Evolutionary conservation across 331 rosid species (phyloP).

Genomic region (Acacia pycnantha): DNA sequence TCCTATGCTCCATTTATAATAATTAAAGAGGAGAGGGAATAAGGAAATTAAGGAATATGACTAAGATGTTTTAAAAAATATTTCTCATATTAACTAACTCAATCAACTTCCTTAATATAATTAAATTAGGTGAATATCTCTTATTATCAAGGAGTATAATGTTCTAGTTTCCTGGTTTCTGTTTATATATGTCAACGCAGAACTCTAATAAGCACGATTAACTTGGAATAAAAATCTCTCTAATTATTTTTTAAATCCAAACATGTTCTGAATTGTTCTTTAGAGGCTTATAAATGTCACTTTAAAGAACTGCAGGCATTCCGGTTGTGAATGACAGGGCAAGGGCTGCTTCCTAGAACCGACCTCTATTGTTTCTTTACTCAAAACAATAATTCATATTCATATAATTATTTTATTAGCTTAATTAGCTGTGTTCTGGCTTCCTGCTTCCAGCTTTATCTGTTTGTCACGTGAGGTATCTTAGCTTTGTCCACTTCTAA

Average conservation of each 20-base stretch:
- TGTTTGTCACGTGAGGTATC: slow-evolving; percentile 65
- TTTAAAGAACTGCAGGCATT: slow-evolving; percentile 32
- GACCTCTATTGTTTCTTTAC: slow-evolving; percentile 15
- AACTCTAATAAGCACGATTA: not conserved
- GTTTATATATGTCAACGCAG: not conserved
- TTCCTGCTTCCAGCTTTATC: slow-evolving; percentile 39
- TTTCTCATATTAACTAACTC: too few relatives aligned
- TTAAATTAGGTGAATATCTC: too few relatives aligned
- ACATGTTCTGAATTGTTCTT: not conserved
- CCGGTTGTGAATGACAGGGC: slow-evolving; percentile 38
- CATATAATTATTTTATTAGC: slow-evolving; percentile 17
- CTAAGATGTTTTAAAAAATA: too few relatives aligned
- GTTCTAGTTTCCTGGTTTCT: not conserved
- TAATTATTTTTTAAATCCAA: not conserved
- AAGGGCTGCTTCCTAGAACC: slow-evolving; percentile 34
- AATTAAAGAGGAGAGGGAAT: too few relatives aligned
- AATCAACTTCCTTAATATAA: too few relatives aligned
- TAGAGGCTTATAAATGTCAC: not conserved
- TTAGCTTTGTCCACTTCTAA: slow-evolving; percentile 41
- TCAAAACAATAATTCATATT: slow-evolving; percentile 28
- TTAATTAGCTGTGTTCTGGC: slow-evolving; percentile 52
- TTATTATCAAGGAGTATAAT: too few relatives aligned
- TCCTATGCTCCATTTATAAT: too few relatives aligned
- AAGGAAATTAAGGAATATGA: too few relatives aligned
- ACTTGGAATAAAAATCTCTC: slow-evolving; percentile 12